Evolutionary conservation across 2,329 filamentous ascomycete genomes (phyloP).

Genomic region (Pseudogymnoascus sp.): DNA sequence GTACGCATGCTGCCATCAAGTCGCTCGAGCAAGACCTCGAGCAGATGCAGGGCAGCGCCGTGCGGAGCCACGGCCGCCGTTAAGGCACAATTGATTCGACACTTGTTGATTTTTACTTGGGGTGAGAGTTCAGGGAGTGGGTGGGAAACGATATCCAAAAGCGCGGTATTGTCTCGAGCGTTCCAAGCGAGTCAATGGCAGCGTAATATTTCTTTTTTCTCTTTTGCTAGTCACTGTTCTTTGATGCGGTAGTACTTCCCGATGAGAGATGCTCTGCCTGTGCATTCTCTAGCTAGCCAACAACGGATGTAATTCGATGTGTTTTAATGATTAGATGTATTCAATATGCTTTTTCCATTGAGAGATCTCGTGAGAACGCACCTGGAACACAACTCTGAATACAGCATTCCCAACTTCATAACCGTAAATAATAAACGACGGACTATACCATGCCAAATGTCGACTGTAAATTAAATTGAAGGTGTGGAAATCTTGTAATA

Average conservation of each 20-base stretch:
- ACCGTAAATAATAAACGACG: neutral
- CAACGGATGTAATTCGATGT: constrained; percentile 30
- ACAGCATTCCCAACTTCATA: neutral
- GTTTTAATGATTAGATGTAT: constrained; percentile 16
- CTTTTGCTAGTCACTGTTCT: constrained; percentile 14
- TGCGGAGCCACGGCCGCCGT: constrained; percentile 87
- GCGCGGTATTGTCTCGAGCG: constrained; percentile 17
- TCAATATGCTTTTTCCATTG: neutral
- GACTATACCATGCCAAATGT: neutral
- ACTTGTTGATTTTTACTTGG: constrained; percentile 11
- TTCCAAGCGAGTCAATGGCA: constrained; percentile 25
- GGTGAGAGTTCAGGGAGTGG: constrained; percentile 8
- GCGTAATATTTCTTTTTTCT: constrained; percentile 21
- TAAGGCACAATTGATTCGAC: constrained; percentile 38
- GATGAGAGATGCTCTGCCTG: constrained; percentile 9
- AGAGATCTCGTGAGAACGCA: neutral
- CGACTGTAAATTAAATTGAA: neutral
- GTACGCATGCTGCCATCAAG: constrained; percentile 92
- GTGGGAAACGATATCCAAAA: constrained; percentile 13
- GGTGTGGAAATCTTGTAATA: neutral
- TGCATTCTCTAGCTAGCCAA: constrained; percentile 24
- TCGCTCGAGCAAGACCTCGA: constrained; percentile 88
- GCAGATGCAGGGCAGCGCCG: constrained; percentile 80
- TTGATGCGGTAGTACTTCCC: constrained; percentile 1
- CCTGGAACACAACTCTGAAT: too few relatives aligned